phyloP scores from a whole-genome alignment of 192 early-diverging fungal species.

The Coemansia sp. region DNA sequence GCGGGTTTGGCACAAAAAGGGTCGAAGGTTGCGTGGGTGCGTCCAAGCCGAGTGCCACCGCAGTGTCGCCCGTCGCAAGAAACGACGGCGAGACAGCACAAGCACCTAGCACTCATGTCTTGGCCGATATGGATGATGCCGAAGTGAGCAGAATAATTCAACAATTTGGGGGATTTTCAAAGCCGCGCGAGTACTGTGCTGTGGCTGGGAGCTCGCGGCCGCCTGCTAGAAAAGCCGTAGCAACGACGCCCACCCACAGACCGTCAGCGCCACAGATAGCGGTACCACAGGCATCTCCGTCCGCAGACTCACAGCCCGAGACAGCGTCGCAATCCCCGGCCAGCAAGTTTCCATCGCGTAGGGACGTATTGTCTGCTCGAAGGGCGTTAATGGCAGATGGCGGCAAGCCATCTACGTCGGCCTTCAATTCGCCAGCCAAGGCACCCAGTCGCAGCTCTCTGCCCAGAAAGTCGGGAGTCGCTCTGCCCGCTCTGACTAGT shows the following conservation, averaged over 20 bases:
- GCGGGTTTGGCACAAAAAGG: slow-evolving; percentile 13
- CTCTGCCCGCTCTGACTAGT: not conserved
- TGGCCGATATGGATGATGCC: slow-evolving; percentile 28
- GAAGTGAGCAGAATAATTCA: slow-evolving; percentile 27
- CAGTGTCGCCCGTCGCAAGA: not conserved
- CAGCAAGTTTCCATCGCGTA: slow-evolving; percentile 37
- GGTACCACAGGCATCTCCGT: not conserved
- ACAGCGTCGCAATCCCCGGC: not conserved
- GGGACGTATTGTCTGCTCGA: slow-evolving; percentile 42
- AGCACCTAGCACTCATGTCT: not conserved
- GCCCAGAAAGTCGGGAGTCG: not conserved
- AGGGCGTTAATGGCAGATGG: slow-evolving; percentile 23
- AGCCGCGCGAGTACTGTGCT: not conserved
- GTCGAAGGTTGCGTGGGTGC: not conserved
- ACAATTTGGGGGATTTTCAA: slow-evolving; percentile 32
- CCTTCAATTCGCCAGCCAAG: slow-evolving; percentile 16
- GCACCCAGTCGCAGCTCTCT: slow-evolving; percentile 1
- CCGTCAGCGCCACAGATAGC: not conserved
- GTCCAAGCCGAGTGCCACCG: not conserved
- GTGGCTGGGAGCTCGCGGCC: not conserved
- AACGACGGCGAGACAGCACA: not conserved
- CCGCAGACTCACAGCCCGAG: not conserved
- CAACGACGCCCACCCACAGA: not conserved
- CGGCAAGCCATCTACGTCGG: not conserved
- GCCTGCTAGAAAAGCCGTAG: not conserved